Percentiles rank a stretch among this genome's conserved stretches.
These are phyloP conservation scores for Hymenoscyphus salicellus DNA, from an alignment of 2,329 filamentous ascomycete species.

Conservation along the genomic window DNA sequence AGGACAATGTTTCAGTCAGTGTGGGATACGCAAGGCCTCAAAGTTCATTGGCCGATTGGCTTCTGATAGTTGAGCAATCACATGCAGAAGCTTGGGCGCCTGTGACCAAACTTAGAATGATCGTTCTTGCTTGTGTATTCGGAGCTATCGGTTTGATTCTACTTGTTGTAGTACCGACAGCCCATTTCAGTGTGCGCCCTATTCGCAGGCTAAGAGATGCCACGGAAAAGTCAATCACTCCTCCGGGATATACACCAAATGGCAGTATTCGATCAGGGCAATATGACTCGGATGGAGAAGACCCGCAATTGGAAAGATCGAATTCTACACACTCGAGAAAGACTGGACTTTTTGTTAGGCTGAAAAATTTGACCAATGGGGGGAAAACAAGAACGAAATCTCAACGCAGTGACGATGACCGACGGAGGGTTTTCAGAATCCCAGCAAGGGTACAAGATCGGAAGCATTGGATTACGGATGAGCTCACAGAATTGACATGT, in stretches of 20 bases:
- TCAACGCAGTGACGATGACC: constrained; percentile 42
- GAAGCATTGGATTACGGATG: constrained; percentile 75
- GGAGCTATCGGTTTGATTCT: constrained; percentile 73
- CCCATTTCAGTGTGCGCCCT: constrained; percentile 76
- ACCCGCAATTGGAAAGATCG: constrained; percentile 29
- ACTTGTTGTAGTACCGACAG: constrained; percentile 71
- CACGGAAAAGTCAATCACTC: constrained; percentile 34
- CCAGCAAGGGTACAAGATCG: constrained; percentile 76
- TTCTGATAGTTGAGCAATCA: constrained; percentile 74
- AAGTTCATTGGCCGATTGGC: constrained; percentile 73
- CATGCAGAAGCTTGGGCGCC: constrained; percentile 72
- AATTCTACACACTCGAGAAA: constrained; percentile 34
- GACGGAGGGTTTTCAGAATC: constrained; percentile 65
- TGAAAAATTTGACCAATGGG: constrained; percentile 28
- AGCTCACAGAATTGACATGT: constrained; percentile 63
- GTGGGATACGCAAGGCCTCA: constrained; percentile 75
- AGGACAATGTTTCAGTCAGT: constrained; percentile 66
- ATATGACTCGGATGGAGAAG: constrained; percentile 24
- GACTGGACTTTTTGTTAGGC: constrained; percentile 29
- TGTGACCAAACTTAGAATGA: constrained; percentile 70
- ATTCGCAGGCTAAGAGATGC: constrained; percentile 42
- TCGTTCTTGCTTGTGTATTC: constrained; percentile 82
- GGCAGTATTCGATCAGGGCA: constrained; percentile 32
- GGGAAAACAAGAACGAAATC: constrained; percentile 28
- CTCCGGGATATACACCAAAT: constrained; percentile 34